A percentile compares a stretch with the other conserved stretches of the same genome.
Conservation (phyloP, 257 asterid genomes). For the Schizonepeta tenuifolia region DNA sequence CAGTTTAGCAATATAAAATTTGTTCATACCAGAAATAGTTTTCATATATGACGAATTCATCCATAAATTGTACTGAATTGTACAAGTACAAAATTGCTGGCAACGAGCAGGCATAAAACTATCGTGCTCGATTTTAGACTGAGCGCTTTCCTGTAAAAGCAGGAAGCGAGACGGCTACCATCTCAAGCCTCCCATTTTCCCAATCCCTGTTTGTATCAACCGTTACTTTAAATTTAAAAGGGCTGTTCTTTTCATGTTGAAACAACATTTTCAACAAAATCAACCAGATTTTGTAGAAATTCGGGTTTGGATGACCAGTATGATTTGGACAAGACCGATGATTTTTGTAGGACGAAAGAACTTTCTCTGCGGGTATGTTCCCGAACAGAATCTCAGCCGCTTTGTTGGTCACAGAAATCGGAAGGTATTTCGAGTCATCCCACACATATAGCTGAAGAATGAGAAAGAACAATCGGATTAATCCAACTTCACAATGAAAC, state of each 20-base stretch:
- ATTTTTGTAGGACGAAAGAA: constrained; percentile 48
- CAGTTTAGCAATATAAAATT: not conserved
- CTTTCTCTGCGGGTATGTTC: constrained; percentile 59
- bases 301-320: constrained; percentile 25
- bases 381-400: constrained; percentile 71
- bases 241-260: constrained; percentile 57
- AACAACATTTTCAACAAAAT: constrained; percentile 54
- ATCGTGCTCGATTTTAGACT: not conserved
- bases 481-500: not conserved
- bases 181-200: constrained; percentile 67
- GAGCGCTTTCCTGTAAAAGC: constrained; percentile 26
- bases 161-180: constrained; percentile 59
- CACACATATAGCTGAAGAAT: constrained; percentile 64
- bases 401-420: constrained; percentile 58
- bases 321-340: constrained; percentile 20
- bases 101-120: constrained; percentile 3
- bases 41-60: not conserved
- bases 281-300: constrained; percentile 58
- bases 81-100: not conserved
- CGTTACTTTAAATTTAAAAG: constrained; percentile 52
- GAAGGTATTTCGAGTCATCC: constrained; percentile 63
- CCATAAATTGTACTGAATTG: not conserved
- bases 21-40: not conserved
- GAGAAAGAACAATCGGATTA: not conserved
- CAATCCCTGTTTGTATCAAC: constrained; percentile 51